Base-by-base conservation (phyloP, 768 basidiomycete genomes). In the Clavaria fumosa region DNA sequence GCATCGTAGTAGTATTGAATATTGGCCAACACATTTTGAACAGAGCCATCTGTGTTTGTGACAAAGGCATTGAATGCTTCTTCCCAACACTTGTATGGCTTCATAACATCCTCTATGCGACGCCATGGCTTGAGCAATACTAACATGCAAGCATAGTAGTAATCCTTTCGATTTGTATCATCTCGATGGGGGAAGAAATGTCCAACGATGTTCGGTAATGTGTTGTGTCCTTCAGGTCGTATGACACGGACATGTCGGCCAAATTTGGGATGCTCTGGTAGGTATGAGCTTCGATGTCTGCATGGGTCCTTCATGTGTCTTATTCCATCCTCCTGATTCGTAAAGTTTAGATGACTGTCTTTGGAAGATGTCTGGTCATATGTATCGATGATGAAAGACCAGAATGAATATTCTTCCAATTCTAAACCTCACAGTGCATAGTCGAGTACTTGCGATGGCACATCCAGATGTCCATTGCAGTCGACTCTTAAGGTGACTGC, bases 181-280 rank as follows among this genome's bases (percentile, higher is more conserved):
- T 63, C 46, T 0, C 35, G 4, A 0, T 43, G 18, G 1, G 62
- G 60, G 38, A 66, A 61, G 17, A 44, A 61, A 0, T 35, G 45
- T 0, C 64, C 64, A 12, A 63, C 43, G 36, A 67, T 53, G 23
- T 59, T 56, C 0, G 59, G 58, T 0, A 65, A 31, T 0, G 38
- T 62, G 6, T 56, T 50, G 34, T 66, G 62, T 0, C 48, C 44
- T 5, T 4, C 20, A n/a, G 23, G 12, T n/a, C 31, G 17, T 4
- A 40, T 9, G 5, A 40, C 11, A 5, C 31, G 30, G 19, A 12
- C n/a, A 15, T 34, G 28, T 26, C 14, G 12, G 26, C n/a, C 38
- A n/a, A n/a, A n/a, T n/a, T 26, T 7, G 17, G 27, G 23, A 39
- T 5, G 12, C 5, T 39, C 5, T 9, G 20, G 12, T 32, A 31